These are phyloP conservation scores for Stevia rebaudiana DNA, from an alignment of 140 eudicot species.

Conservation along the genomic window DNA sequence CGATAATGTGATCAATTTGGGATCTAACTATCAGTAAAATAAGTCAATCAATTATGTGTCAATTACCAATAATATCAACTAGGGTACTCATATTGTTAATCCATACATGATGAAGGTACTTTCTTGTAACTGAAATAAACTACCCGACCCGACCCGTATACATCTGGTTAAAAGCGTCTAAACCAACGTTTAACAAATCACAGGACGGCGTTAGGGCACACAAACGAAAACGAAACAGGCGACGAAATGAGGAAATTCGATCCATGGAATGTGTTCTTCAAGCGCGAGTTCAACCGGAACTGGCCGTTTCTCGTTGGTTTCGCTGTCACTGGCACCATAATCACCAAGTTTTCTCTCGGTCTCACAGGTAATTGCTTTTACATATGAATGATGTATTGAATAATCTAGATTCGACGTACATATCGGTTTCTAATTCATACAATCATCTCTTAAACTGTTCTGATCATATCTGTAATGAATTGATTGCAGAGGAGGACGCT, in stretches of 20 bases:
- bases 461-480: not conserved
- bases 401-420: not conserved
- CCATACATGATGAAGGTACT: not conserved
- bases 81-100: not conserved
- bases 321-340: conserved; percentile 55
- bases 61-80: too few relatives aligned
- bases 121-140: too few relatives aligned
- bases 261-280: conserved; percentile 62
- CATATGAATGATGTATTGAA: not conserved
- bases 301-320: conserved; percentile 77
- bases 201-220: not conserved
- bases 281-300: conserved; percentile 47
- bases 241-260: conserved; percentile 42
- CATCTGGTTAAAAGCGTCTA: not conserved
- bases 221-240: not conserved
- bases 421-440: not conserved
- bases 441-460: not conserved
- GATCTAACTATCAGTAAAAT: too few relatives aligned
- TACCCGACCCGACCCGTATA: not conserved
- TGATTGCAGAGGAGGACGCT: conserved; percentile 56
- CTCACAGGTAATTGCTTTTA: conserved; percentile 38
- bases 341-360: conserved; percentile 55
- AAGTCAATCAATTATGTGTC: too few relatives aligned
- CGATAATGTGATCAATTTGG: too few relatives aligned
- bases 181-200: not conserved